Conservation (phyloP, 805 yeast species). For the Wickerhamomyces ciferrii region DNA sequence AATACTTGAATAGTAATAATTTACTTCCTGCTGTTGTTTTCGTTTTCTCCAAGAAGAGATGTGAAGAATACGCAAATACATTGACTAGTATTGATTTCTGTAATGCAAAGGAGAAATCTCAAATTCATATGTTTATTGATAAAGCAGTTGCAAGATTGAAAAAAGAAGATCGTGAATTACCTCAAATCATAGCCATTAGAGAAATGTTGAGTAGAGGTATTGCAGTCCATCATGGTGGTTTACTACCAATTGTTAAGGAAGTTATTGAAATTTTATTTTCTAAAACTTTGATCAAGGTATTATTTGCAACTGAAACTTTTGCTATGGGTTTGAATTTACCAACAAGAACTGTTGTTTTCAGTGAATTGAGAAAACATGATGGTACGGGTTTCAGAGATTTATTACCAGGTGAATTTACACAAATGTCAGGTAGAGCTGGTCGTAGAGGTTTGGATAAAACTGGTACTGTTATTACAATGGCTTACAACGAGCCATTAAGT, state of each 20-base stretch:
- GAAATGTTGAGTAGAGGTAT: slow-evolving; percentile 86
- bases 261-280: slow-evolving; percentile 90
- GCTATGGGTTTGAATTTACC: slow-evolving; percentile 98
- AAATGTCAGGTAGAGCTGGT: slow-evolving; percentile 99
- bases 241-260: slow-evolving; percentile 89
- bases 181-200: slow-evolving; percentile 81
- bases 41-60: slow-evolving; percentile 88
- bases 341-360: slow-evolving; percentile 91
- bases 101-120: slow-evolving; percentile 80
- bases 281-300: slow-evolving; percentile 76
- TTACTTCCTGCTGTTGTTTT: slow-evolving; percentile 90
- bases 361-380: slow-evolving; percentile 83
- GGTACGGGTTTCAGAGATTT: slow-evolving; percentile 78
- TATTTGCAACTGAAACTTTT: slow-evolving; percentile 97
- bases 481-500: slow-evolving; percentile 61
- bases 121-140: slow-evolving; percentile 89
- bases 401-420: slow-evolving; percentile 95
- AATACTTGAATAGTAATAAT: slow-evolving; percentile 57
- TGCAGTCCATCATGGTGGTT: slow-evolving; percentile 94
- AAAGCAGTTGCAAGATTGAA: slow-evolving; percentile 82
- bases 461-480: slow-evolving; percentile 93
- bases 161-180: slow-evolving; percentile 88
- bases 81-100: slow-evolving; percentile 73
- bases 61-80: slow-evolving; percentile 89
- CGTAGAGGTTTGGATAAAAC: slow-evolving; percentile 91